Conservation (phyloP, 164 flowering plant genomes). For the Chloranthus sessilifolius region DNA sequence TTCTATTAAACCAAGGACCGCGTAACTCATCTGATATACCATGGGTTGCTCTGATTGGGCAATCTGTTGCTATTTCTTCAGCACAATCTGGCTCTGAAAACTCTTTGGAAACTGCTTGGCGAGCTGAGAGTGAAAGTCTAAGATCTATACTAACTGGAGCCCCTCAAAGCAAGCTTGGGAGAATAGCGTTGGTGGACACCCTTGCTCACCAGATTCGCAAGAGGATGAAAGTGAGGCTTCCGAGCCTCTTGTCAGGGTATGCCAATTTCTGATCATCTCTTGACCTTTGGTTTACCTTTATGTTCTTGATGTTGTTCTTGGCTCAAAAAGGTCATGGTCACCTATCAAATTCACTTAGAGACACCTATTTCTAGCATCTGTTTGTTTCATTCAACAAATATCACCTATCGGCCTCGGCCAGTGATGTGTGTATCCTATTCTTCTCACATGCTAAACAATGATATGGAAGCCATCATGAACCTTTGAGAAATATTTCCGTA, state of each 20-base stretch:
- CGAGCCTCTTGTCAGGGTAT: constrained; percentile 95
- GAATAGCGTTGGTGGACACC: constrained; percentile 88
- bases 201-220: constrained; percentile 86
- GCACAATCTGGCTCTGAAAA: constrained; percentile 87
- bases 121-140: constrained; percentile 93
- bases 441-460: too few species aligned
- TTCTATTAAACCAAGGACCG: constrained; percentile 83
- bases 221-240: constrained; percentile 94
- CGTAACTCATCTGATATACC: constrained; percentile 84
- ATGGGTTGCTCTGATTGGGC: constrained; percentile 98
- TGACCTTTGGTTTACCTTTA: neutral
- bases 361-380: too few species aligned
- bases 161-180: constrained; percentile 90
- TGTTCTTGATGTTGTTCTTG: neutral
- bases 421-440: too few species aligned
- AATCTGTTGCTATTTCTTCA: constrained; percentile 91
- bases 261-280: constrained; percentile 1
- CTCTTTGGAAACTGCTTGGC: constrained; percentile 97
- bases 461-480: too few species aligned
- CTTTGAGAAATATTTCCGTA: too few species aligned
- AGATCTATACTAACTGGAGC: constrained; percentile 86
- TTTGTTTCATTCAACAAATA: too few species aligned
- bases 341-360: too few species aligned
- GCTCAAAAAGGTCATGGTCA: neutral
- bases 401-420: too few species aligned